Conservation (phyloP, 2,329 filamentous ascomycete genomes). For the Dendryphion nanum region DNA sequence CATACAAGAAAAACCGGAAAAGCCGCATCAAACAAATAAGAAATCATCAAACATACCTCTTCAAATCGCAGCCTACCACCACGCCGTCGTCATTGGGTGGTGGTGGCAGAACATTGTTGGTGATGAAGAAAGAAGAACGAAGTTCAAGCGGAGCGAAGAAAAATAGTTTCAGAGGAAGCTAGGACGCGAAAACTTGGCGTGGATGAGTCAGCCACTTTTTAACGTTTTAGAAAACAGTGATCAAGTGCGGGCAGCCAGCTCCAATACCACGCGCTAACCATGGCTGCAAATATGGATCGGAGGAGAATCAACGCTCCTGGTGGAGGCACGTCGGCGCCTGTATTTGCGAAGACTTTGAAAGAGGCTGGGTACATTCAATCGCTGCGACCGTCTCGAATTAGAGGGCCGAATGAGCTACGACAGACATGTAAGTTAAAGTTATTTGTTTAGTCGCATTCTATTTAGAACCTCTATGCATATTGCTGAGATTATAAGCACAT, state of each 20-base stretch:
- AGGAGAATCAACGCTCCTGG: conserved; percentile 86
- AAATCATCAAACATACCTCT: conserved; percentile 1
- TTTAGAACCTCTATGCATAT: too few species aligned
- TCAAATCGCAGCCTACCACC: too few species aligned
- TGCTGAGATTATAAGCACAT: background rate
- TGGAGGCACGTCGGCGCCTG: conserved; percentile 71
- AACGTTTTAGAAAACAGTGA: background rate
- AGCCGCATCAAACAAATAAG: conserved; percentile 1
- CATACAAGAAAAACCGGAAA: conserved; percentile 46
- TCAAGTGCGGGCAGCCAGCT: background rate
- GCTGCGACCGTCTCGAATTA: conserved; percentile 54
- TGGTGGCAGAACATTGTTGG: too few species aligned
- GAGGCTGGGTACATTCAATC: conserved; percentile 47
- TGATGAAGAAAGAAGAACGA: conserved; percentile 2
- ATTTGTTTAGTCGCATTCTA: background rate
- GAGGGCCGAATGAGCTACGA: conserved; percentile 69
- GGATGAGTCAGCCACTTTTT: background rate
- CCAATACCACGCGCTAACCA: conserved; percentile 9
- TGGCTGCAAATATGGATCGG: conserved; percentile 57
- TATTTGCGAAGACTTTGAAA: conserved; percentile 58
- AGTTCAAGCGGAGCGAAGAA: conserved; percentile 3
- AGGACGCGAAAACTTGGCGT: conserved; percentile 4
- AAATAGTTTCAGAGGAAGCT: background rate
- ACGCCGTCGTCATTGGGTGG: too few species aligned
- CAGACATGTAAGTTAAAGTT: conserved; percentile 77